A percentile compares a stretch with the other conserved stretches of the same genome.
These are phyloP conservation scores for Macrophomina pseudophaseolina DNA, from an alignment of 2,329 filamentous ascomycete genomes.

Conservation along the genomic window DNA sequence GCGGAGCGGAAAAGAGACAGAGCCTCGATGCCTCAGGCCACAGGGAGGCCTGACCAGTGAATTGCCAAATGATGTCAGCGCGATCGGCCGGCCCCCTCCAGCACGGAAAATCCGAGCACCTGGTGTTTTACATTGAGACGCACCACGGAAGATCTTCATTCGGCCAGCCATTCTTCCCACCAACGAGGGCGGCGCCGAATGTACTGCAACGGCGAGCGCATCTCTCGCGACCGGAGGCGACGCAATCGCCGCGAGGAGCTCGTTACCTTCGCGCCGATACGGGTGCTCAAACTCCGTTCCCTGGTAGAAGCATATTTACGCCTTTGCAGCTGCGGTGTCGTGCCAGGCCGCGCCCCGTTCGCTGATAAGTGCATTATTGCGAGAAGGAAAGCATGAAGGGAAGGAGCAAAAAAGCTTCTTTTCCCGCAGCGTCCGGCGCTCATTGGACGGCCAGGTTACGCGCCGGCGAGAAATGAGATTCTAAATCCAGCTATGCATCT, in stretches of 20 bases:
- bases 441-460: conserved; percentile 3
- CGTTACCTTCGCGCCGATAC: too few species aligned
- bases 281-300: too few species aligned
- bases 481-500: conserved; percentile 15
- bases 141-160: conserved; percentile 19
- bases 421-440: not conserved
- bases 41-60: not conserved
- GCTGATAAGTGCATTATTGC: not conserved
- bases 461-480: conserved; percentile 23
- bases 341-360: not conserved
- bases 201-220: too few species aligned
- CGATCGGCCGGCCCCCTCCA: not conserved
- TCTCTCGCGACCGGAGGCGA: too few species aligned
- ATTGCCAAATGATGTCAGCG: conserved; percentile 13
- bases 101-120: not conserved
- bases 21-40: not conserved
- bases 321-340: not conserved
- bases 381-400: not conserved
- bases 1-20: not conserved
- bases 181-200: too few species aligned
- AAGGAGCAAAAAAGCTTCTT: conserved; percentile 1
- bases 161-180: not conserved
- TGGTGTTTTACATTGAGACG: conserved; percentile 19
- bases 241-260: too few species aligned
- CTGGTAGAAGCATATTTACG: too few species aligned